Evolutionary conservation across 306 rosid species (phyloP).

Genomic region (Ceratonia siliqua): DNA sequence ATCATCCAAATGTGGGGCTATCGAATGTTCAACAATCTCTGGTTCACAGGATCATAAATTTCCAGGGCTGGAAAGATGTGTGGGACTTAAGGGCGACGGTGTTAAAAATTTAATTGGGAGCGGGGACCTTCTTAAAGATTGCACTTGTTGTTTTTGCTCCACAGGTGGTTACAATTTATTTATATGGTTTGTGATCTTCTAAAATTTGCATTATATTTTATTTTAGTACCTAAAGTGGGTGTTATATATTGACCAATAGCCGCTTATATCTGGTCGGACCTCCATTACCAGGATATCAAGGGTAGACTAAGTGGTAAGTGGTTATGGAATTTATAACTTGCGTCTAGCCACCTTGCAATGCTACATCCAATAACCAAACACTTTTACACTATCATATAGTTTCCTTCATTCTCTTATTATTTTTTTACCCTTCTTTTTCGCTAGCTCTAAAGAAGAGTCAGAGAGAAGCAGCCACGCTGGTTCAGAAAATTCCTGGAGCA

Average conservation of each 20-base stretch:
- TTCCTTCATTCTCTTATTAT: neutral
- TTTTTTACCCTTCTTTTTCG: neutral
- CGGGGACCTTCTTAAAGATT: slow-evolving; percentile 50
- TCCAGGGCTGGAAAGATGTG: slow-evolving; percentile 60
- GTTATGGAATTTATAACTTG: neutral
- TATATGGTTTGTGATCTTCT: neutral
- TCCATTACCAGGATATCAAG: slow-evolving; percentile 87
- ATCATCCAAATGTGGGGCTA: slow-evolving; percentile 25
- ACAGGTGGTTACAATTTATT: slow-evolving; percentile 56
- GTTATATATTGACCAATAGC: slow-evolving; percentile 49
- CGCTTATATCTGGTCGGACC: slow-evolving; percentile 84
- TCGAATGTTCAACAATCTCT: slow-evolving; percentile 37
- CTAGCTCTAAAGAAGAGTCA: slow-evolving; percentile 79
- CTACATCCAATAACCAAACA: neutral
- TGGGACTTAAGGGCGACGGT: slow-evolving; percentile 40
- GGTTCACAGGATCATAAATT: slow-evolving; percentile 42
- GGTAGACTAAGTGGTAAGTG: slow-evolving; percentile 75
- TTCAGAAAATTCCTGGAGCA: slow-evolving; percentile 59
- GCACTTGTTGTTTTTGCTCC: slow-evolving; percentile 84
- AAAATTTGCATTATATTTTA: neutral
- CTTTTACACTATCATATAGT: neutral
- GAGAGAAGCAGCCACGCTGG: slow-evolving; percentile 68
- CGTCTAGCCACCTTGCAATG: neutral
- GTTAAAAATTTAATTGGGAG: slow-evolving; percentile 29
- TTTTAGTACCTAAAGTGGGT: slow-evolving; percentile 16